Base-by-base conservation (phyloP, 176 grass and related monocot genomes). In the Alopecurus myosuroides region DNA sequence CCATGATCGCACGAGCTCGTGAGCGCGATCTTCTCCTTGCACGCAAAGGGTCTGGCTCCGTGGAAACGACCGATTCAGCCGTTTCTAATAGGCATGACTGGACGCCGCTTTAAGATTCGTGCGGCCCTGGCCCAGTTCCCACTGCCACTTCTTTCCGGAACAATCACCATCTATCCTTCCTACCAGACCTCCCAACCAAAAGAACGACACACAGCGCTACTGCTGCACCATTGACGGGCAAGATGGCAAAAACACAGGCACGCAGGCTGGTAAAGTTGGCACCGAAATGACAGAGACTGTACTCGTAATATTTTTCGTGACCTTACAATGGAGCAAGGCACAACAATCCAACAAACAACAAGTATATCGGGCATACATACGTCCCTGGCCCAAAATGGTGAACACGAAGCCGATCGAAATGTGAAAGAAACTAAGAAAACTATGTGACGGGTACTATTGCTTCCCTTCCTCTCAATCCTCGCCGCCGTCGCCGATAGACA, bases 401-500 rank as follows among this genome's bases (percentile, higher is more conserved):
- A 77, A 45, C 56, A 74, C 31, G 33, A 78, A 78, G 15, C n/a
- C 69, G 22, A 72, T 45, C 30, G 28, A 82, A 60, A 33, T 15
- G 51, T 30, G 60, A 74, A 85, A 82, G 41, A 53, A 85, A 51
- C 15, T 53, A 68, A 46, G 78, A 57, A 52, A 30, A 8, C 68
- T 86, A 74, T 9, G 19, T 81, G 77, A 65, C 45, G 22, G 33
- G 61, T 62, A 52, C 7, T 5, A 13, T 28, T 28, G 57, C 78
- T 20, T 58, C 62, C 61, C 71, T 78, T 10, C 65, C 7, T 40
- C 34, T 64, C 41, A 18, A 58, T 46, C 68, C 37, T 83, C 28
- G 28, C 75, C 73, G 50, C 52, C 88, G 50, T 40, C 39, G 40
- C 81, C 70, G 58, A 82, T 77, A 89, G 85, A 85, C 73, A 36